Evolutionary conservation across 805 yeast species (phyloP).

Genomic region (Kuraishia cidri): DNA sequence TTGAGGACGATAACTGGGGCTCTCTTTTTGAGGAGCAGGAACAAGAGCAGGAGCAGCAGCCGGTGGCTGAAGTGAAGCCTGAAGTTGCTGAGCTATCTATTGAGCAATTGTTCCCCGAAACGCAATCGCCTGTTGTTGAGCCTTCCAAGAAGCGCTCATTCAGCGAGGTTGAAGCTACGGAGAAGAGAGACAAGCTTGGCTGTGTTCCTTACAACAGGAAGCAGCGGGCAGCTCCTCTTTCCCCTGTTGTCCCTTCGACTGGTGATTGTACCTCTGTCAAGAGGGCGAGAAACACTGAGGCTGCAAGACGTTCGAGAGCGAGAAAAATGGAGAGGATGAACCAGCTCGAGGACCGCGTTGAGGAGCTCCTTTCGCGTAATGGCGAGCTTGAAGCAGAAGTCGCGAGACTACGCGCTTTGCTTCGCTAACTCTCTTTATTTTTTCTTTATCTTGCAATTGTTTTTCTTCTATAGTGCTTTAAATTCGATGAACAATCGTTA

Average conservation of each 20-base stretch:
- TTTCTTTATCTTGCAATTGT: too few species aligned
- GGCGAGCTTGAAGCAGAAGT: conserved; percentile 55
- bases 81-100: conserved; percentile 5
- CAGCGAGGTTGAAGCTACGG: not conserved
- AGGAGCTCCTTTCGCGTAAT: conserved; percentile 51
- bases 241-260: conserved; percentile 53
- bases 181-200: conserved; percentile 55
- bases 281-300: conserved; percentile 96
- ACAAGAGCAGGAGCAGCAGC: conserved; percentile 15
- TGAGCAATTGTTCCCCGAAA: conserved; percentile 5
- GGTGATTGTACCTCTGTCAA: conserved; percentile 68
- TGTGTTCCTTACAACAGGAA: conserved; percentile 71
- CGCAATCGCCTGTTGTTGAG: not conserved
- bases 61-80: conserved; percentile 8
- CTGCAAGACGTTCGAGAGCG: conserved; percentile 93
- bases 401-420: conserved; percentile 6
- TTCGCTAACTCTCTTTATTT: not conserved
- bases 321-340: conserved; percentile 83
- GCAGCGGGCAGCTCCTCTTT: conserved; percentile 62
- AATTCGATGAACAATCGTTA: too few species aligned
- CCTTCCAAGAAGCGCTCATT: conserved; percentile 2
- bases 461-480: too few species aligned
- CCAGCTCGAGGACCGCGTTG: conserved; percentile 75
- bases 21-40: conserved; percentile 42
- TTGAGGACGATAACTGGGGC: conserved; percentile 47